Base-by-base conservation (phyloP, 2,329 filamentous ascomycete species). In the Neofusicoccum umdonicola region DNA sequence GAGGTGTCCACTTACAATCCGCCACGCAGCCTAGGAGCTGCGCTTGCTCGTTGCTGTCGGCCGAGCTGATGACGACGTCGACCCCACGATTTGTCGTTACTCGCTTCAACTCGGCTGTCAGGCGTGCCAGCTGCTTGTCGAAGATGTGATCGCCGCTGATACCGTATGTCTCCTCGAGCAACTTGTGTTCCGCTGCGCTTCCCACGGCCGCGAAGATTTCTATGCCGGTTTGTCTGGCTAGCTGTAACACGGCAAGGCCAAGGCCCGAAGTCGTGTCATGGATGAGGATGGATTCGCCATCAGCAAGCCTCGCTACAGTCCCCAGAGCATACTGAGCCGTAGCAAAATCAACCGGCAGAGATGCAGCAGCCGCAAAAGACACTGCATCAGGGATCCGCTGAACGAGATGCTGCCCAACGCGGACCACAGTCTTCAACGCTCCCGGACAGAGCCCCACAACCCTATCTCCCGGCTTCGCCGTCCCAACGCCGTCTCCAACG, bases 261-360 rank as follows among this genome's bases (percentile, higher is more conserved):
- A 67, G 22, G 6, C 63, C 65, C 9, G 66, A 62, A 66, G 65
- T 27, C 5, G 68, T 68, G 7, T 62, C 22, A 35, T 69, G 68
- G 15, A 78, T 74, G 12, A 78, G 68, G 15, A 78, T 67, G 3
- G 47, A 66, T 1, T 69, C 65, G 0, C 56, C 63, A 31, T 62
- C 39, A 0, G 39, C 17, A 7, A 71, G 12, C 19, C 44, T 61
- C 7, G 67, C 71, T 1, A 67, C 44, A 68, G 64, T 66, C 13
- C 68, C 42, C 2, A 74, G 65, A 27, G 66, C 66, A 57, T 70
- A 44, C 9, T 60, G 54, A 13, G 54, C 54, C 34, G 54, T 31
- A 11, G 27, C 42, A 22, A 19, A 42, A 31, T 22, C 50, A 4
- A 13, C 50, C 6, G 50, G 34, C 35, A 52, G 15, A 35, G 50